phyloP scores from a whole-genome alignment of 805 yeast genomes.

The Wickerhamomyces subpelliculosus region DNA sequence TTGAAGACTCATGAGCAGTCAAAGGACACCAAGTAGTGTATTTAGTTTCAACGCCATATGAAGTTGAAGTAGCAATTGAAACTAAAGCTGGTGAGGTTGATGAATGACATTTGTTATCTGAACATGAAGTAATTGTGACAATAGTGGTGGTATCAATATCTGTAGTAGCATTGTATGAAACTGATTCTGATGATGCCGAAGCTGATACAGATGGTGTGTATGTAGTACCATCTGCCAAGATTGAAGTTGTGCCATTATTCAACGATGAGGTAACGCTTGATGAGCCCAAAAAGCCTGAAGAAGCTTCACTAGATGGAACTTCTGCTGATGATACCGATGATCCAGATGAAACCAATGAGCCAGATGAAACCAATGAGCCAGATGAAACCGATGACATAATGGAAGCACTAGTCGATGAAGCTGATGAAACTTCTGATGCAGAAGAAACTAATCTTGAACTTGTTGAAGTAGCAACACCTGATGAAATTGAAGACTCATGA shows the following conservation, averaged over 20 bases:
- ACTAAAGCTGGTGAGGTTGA: slow-evolving; percentile 17
- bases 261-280: too few relatives aligned
- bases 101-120: slow-evolving; percentile 20
- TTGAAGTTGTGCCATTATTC: too few relatives aligned
- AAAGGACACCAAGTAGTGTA: slow-evolving; percentile 7
- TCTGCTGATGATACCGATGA: too few relatives aligned
- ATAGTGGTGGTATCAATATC: slow-evolving; percentile 14
- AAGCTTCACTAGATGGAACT: too few relatives aligned
- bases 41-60: slow-evolving; percentile 4
- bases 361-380: background rate
- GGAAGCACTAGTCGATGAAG: slow-evolving; percentile 7
- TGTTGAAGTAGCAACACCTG: background rate
- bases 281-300: too few relatives aligned
- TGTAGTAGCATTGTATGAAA: slow-evolving; percentile 7
- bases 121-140: slow-evolving; percentile 10
- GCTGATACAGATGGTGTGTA: background rate
- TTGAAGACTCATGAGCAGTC: background rate
- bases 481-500: slow-evolving; percentile 6
- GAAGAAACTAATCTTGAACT: slow-evolving; percentile 1
- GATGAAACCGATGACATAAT: background rate
- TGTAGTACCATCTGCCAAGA: too few relatives aligned
- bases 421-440: background rate
- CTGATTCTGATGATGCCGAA: slow-evolving; percentile 21
- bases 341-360: too few relatives aligned
- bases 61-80: slow-evolving; percentile 21